phyloP scores from a whole-genome alignment of 768 basidiomycete species.

The Russula earlei region DNA sequence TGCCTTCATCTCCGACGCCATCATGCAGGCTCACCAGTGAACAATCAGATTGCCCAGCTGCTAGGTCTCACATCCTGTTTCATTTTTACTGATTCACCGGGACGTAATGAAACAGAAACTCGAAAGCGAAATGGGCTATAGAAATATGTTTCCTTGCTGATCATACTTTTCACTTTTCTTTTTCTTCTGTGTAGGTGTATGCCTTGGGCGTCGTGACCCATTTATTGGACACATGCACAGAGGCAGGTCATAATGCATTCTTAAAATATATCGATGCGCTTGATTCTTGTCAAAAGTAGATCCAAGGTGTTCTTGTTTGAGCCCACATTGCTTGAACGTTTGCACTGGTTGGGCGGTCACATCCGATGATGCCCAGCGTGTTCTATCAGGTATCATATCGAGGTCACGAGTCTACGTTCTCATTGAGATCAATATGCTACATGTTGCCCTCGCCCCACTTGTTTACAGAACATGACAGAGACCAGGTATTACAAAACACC shows the following conservation, averaged over 20 bases:
- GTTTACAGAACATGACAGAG: conserved; percentile 1
- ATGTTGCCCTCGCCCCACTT: conserved; percentile 1
- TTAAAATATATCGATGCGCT: conserved; percentile 18
- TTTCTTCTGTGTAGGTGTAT: conserved; percentile 20
- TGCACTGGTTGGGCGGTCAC: conserved; percentile 3
- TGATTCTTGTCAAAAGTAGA: conserved; percentile 19
- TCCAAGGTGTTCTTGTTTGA: conserved; percentile 8
- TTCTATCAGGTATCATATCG: conserved; percentile 1
- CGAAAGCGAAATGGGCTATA: conserved; percentile 15
- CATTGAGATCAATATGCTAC: conserved; percentile 11
- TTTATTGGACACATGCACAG: conserved; percentile 17
- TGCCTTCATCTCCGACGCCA: conserved; percentile 83
- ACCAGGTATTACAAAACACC: conserved; percentile 8
- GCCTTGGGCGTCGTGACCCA: conserved; percentile 13
- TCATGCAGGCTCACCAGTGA: conserved; percentile 87
- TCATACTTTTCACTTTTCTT: conserved; percentile 11
- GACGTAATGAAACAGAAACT: conserved; percentile 14
- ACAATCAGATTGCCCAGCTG: conserved; percentile 2
- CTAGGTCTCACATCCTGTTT: conserved; percentile 14
- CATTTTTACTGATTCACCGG: conserved; percentile 20
- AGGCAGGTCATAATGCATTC: conserved; percentile 19
- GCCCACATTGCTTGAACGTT: conserved; percentile 5
- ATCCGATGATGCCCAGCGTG: background rate
- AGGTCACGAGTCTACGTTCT: background rate
- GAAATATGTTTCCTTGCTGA: conserved; percentile 20